A percentile compares a stretch with the other conserved stretches of the same genome.
Evolutionary conservation across 176 grass and related monocot species (phyloP).

Genomic region (Musa beccarii): DNA sequence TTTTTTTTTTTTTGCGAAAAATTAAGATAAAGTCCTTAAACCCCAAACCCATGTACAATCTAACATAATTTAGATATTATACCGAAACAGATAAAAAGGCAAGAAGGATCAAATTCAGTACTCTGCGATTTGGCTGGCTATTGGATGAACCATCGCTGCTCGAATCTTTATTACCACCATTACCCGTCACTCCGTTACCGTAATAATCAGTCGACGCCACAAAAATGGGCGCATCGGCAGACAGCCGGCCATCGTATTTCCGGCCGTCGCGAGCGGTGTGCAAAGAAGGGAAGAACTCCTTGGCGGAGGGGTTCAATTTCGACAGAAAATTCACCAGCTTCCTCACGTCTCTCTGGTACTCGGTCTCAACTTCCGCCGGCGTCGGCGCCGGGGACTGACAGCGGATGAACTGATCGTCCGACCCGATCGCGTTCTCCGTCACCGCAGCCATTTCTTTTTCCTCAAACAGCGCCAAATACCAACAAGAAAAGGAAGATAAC

Average conservation of each 20-base stretch:
- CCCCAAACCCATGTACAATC: background rate
- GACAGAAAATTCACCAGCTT: slow-evolving; percentile 1
- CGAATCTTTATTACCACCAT: slow-evolving; percentile 24
- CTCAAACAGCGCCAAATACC: background rate
- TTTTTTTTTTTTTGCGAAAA: background rate
- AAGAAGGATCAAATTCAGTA: background rate
- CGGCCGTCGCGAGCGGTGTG: background rate
- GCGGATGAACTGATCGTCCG: slow-evolving; percentile 3
- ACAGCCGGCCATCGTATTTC: background rate
- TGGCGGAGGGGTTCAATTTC: slow-evolving; percentile 4
- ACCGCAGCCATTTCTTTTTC: slow-evolving; percentile 55
- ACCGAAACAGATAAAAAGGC: background rate
- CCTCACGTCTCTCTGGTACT: slow-evolving; percentile 34
- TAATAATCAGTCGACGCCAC: background rate
- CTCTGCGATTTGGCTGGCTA: slow-evolving; percentile 34
- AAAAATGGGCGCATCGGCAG: slow-evolving; percentile 19
- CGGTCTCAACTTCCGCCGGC: slow-evolving; percentile 27
- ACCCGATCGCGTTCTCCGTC: slow-evolving; percentile 38
- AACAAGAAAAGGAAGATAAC: background rate
- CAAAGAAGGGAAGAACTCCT: slow-evolving; percentile 9
- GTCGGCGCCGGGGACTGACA: background rate
- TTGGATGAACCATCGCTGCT: slow-evolving; percentile 24
- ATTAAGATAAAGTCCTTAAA: background rate
- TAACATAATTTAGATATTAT: background rate
- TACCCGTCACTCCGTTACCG: background rate